phyloP scores from a whole-genome alignment of 345 rosid genomes.

The Odontarrhena argentea region DNA sequence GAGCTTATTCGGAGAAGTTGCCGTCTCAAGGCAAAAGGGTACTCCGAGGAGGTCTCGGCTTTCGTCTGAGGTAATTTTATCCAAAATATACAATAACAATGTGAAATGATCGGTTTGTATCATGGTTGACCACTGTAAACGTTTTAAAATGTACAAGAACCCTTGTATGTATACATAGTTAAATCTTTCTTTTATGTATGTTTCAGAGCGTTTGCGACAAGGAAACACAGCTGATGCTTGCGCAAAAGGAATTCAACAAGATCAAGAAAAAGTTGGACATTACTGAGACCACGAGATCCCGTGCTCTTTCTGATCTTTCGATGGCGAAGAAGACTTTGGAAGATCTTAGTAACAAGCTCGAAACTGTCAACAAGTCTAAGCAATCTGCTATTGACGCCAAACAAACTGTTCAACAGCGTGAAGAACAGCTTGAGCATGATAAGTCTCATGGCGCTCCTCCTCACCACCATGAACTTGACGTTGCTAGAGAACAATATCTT shows the following conservation, averaged over 20 bases:
- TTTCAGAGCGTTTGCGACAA: slow-evolving; percentile 55
- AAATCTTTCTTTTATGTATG: neutral
- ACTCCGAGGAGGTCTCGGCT: slow-evolving; percentile 46
- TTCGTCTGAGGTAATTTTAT: slow-evolving; percentile 49
- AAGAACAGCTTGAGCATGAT: slow-evolving; percentile 63
- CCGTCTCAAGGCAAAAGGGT: slow-evolving; percentile 44
- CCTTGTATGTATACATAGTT: neutral
- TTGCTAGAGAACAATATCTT: slow-evolving; percentile 61
- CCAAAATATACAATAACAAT: neutral
- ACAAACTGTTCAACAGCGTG: slow-evolving; percentile 50
- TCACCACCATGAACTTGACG: slow-evolving; percentile 53
- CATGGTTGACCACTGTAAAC: neutral
- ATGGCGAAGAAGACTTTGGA: slow-evolving; percentile 50
- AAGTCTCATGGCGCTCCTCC: slow-evolving; percentile 47
- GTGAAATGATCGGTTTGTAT: neutral
- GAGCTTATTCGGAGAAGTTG: slow-evolving; percentile 79
- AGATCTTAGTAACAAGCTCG: slow-evolving; percentile 50
- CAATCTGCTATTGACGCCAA: slow-evolving; percentile 48
- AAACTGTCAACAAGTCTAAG: slow-evolving; percentile 46
- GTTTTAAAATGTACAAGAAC: neutral
- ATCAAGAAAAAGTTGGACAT: slow-evolving; percentile 51
- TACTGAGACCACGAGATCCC: slow-evolving; percentile 47
- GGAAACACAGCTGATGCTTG: slow-evolving; percentile 64
- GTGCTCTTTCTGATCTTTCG: slow-evolving; percentile 57
- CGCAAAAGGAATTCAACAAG: slow-evolving; percentile 48